A percentile compares a stretch with the other conserved stretches of the same genome.
These are phyloP conservation scores for Serendipita sp. DNA, from an alignment of 768 basidiomycete species.

Conservation along the genomic window DNA sequence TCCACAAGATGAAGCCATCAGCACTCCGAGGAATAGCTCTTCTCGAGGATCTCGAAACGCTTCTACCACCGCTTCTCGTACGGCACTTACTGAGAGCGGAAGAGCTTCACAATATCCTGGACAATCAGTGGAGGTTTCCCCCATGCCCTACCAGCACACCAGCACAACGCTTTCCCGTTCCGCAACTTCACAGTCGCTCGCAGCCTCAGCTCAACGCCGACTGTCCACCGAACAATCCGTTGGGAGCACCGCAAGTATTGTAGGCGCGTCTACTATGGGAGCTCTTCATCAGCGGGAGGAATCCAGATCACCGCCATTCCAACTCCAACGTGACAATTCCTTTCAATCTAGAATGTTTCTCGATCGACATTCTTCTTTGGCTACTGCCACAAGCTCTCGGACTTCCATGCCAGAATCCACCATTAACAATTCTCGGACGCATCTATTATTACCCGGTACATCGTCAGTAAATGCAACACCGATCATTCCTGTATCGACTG, in stretches of 20 bases:
- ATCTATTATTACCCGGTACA: background rate
- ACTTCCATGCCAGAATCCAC: background rate
- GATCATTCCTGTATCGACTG: background rate
- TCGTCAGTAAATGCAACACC: background rate
- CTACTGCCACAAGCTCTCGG: background rate
- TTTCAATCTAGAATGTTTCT: background rate
- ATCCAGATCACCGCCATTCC: background rate
- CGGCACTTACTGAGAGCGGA: background rate
- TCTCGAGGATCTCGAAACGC: background rate
- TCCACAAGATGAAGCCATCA: background rate
- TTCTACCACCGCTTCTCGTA: background rate
- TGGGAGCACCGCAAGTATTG: too few relatives aligned
- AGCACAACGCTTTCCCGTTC: background rate
- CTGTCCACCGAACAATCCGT: background rate
- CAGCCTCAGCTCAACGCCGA: background rate
- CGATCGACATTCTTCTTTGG: constrained; percentile 2
- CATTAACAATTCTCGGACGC: background rate
- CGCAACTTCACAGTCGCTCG: background rate
- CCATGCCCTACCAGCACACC: background rate
- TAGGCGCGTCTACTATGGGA: too few relatives aligned
- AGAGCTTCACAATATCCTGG: background rate
- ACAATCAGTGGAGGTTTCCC: background rate
- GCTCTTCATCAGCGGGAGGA: background rate
- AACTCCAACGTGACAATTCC: background rate
- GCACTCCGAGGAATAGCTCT: background rate